Base-by-base conservation (phyloP, 208 protist genomes). In the Acanthamoeba healyi region DNA sequence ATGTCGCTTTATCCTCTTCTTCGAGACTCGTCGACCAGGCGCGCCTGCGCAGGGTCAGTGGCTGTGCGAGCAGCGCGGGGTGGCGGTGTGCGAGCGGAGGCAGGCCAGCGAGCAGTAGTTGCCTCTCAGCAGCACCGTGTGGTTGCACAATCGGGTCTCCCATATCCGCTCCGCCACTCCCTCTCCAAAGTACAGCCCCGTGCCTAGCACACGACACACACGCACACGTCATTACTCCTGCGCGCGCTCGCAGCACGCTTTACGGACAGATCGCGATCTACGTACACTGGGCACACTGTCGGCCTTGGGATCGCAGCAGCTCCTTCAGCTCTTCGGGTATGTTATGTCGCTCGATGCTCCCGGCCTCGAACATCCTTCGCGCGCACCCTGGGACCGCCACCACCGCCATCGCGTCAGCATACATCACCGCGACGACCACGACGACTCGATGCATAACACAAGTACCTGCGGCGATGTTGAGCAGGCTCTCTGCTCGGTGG, bases 261-360 rank as follows among this genome's bases (percentile, higher is more conserved):
- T n/a, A n/a, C n/a, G n/a, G n/a, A n/a, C n/a, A n/a, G n/a, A n/a
- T n/a, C n/a, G n/a, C n/a, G n/a, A 19, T 24, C 51, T 19, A 79
- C 70, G 70, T 79, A 79, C 70, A 79, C 26, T 79, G 70, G 5
- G 70, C 7, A 42, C 70, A 79, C 38, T 44, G 70, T n/a, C 34
- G 7, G 4, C 70, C 36, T 44, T 42, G 29, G 38, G 38, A 10
- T 7, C 24, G 70, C 5, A 79, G 38, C 34, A 79, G 34, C 70
- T 79, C 70, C 70, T 79, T 79, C 38, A 79, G 70, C 32, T 79
- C 70, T 38, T 7, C 9, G n/a, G 70, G 70, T 6, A 79, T 79
- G 36, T 79, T 44, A 32, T 79, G 38, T 34, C 29, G 61, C 26
- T 70, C 29, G 5, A 70, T 34, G 29, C 26, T 26, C 14, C 19